These are phyloP conservation scores for Trichoderma atroviride DNA, from an alignment of 2,329 filamentous ascomycete species.

Conservation along the genomic window DNA sequence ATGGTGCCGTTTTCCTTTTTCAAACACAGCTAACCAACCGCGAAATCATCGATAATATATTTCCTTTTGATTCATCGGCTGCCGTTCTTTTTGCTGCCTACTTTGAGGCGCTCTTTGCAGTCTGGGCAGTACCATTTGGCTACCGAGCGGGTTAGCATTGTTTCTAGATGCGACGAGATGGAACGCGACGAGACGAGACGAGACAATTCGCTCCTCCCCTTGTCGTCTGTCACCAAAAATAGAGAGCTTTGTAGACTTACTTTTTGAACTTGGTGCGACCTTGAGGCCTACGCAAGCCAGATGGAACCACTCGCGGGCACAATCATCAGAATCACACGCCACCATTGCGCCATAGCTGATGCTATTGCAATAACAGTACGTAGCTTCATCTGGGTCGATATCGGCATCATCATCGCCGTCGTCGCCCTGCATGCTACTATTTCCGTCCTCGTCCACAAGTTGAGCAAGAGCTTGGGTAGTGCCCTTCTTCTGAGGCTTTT, in stretches of 20 bases:
- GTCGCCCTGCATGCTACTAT: conserved; percentile 44
- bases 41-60: background rate
- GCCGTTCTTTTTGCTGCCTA: conserved; percentile 55
- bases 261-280: conserved; percentile 74
- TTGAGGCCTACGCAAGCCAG: conserved; percentile 78
- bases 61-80: conserved; percentile 42
- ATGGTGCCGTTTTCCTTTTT: background rate
- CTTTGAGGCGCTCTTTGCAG: conserved; percentile 68
- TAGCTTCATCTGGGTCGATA: conserved; percentile 70
- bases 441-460: conserved; percentile 46
- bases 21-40: background rate
- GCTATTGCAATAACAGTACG: conserved; percentile 79
- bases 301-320: conserved; percentile 81
- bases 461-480: conserved; percentile 43
- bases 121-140: conserved; percentile 84
- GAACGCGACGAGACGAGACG: too few relatives aligned
- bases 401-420: conserved; percentile 54
- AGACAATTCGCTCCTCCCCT: background rate
- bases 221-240: background rate
- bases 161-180: background rate
- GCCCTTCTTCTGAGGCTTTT: conserved; percentile 64
- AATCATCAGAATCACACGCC: conserved; percentile 73
- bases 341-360: conserved; percentile 86
- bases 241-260: conserved; percentile 52
- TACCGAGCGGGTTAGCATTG: conserved; percentile 38